These are phyloP conservation scores for Alnus rubra DNA, from an alignment of 306 rosid species.

Conservation along the genomic window DNA sequence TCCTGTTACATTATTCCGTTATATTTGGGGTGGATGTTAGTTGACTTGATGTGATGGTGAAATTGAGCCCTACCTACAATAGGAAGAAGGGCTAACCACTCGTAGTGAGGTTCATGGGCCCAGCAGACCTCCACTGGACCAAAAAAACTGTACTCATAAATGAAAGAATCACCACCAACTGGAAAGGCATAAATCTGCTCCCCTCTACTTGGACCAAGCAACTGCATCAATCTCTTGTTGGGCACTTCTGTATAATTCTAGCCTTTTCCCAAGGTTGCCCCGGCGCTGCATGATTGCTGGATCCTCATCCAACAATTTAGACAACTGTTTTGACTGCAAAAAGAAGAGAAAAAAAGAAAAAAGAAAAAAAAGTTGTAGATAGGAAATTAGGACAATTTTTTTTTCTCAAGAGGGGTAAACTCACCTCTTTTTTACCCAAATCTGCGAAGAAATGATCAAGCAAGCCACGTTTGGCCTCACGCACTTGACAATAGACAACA, in stretches of 20 bases:
- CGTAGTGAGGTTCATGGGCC: too few relatives aligned
- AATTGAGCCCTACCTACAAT: too few relatives aligned
- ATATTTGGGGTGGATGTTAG: too few relatives aligned
- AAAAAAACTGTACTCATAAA: neutral
- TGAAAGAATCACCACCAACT: constrained; percentile 13
- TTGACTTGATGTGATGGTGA: too few relatives aligned
- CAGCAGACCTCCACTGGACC: too few relatives aligned
- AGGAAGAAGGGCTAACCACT: too few relatives aligned
- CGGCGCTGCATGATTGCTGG: constrained; percentile 92
- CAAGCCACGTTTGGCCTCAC: constrained; percentile 85
- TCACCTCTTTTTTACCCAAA: constrained; percentile 75
- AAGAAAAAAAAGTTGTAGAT: neutral
- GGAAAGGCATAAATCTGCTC: constrained; percentile 12
- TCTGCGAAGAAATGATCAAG: constrained; percentile 83
- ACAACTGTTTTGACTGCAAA: constrained; percentile 61
- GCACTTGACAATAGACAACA: constrained; percentile 81
- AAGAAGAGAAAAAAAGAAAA: neutral
- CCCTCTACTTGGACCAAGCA: constrained; percentile 84
- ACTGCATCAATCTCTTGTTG: constrained; percentile 87
- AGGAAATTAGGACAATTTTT: neutral
- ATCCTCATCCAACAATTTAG: constrained; percentile 82
- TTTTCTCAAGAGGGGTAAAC: neutral
- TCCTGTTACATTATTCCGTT: too few relatives aligned
- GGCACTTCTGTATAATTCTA: constrained; percentile 84
- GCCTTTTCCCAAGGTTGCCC: constrained; percentile 66